phyloP scores from a whole-genome alignment of 257 asterid genomes.

The Thymus mandschuricus region DNA sequence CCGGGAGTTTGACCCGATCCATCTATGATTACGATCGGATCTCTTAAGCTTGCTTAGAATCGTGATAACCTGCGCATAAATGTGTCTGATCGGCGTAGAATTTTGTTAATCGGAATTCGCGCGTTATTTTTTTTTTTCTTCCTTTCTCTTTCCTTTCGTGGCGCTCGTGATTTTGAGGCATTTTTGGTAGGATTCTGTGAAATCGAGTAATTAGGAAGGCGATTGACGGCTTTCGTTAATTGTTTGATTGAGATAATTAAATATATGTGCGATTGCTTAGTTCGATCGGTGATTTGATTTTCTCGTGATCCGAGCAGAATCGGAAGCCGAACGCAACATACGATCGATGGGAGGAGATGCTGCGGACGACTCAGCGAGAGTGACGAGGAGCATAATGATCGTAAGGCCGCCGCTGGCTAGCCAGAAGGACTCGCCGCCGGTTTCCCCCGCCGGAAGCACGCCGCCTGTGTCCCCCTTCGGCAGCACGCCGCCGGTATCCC shows the following conservation, averaged over 20 bases:
- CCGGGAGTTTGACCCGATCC: slow-evolving; percentile 18
- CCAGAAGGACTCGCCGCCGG: slow-evolving; percentile 81
- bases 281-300: background rate
- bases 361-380: slow-evolving; percentile 58
- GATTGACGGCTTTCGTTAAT: background rate
- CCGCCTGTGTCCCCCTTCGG: slow-evolving; percentile 95
- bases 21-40: background rate
- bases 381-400: slow-evolving; percentile 95
- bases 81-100: background rate
- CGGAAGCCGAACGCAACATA: slow-evolving; percentile 42
- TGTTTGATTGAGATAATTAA: background rate
- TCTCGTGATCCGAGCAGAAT: slow-evolving; percentile 34
- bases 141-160: background rate
- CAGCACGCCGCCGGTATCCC: slow-evolving; percentile 91
- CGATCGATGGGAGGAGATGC: slow-evolving; percentile 51
- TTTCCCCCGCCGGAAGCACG: slow-evolving; percentile 78
- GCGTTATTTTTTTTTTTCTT: background rate
- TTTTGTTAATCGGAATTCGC: background rate
- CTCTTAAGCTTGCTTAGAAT: background rate
- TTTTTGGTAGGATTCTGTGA: background rate
- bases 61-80: background rate
- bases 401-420: slow-evolving; percentile 59
- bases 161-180: background rate
- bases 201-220: background rate
- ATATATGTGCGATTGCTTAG: too few species aligned